Evolutionary conservation across 345 rosid genomes (phyloP).

Genomic region (Acer negundo): DNA sequence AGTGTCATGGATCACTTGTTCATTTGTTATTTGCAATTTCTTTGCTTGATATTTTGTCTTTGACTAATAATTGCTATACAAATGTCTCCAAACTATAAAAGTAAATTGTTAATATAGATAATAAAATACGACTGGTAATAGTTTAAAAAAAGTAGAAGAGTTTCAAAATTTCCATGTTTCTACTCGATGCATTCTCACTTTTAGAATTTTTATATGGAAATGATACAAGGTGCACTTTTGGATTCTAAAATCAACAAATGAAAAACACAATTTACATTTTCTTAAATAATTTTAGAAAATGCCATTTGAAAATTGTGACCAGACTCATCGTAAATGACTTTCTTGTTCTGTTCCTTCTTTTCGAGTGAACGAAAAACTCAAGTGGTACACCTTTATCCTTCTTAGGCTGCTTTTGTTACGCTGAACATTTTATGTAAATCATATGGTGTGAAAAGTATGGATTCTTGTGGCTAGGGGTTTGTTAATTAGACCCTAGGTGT

Average conservation of each 20-base stretch:
- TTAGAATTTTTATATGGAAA: neutral
- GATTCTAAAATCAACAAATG: neutral
- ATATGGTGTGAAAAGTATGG: neutral
- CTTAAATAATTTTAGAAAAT: neutral
- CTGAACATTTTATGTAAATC: neutral
- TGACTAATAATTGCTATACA: neutral
- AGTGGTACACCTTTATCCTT: neutral
- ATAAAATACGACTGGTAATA: neutral
- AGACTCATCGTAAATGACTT: neutral
- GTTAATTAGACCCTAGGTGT: neutral
- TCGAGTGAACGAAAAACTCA: too few relatives aligned
- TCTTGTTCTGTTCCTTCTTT: neutral
- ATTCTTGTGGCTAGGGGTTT: neutral
- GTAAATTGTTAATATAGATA: neutral
- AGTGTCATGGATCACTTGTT: neutral
- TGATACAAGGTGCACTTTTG: neutral
- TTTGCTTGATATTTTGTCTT: neutral
- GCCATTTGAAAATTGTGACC: neutral
- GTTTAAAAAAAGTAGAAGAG: neutral
- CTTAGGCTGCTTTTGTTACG: neutral
- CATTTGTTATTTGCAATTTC: neutral
- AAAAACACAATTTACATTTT: neutral
- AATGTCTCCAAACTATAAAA: neutral
- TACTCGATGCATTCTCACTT: neutral
- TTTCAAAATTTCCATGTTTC: neutral